Base-by-base conservation (phyloP, 495 filamentous ascomycete genomes). In the Aspergillus avenaceus region DNA sequence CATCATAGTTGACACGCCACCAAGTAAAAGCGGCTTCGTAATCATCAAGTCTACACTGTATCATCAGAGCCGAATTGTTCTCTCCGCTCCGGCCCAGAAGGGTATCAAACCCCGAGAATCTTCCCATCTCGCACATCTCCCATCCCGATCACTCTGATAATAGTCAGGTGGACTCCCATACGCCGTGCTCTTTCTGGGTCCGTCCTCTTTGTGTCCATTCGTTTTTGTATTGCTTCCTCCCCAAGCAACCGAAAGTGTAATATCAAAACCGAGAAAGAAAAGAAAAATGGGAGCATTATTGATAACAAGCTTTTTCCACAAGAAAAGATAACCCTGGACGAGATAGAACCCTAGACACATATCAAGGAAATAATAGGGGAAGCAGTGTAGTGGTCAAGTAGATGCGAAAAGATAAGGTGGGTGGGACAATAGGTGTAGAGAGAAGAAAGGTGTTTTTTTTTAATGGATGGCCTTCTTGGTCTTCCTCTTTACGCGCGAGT, bases 81-180 rank as follows among this genome's bases (percentile, higher is more conserved):
- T 11, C 4, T 38, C 38, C 28, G 34, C 28, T 47, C 47, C 41
- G 40, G 37, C 54, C 37, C 23, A 32, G 22, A 47, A 49, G 46
- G 32, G 25, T 41, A 32, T 36, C 46, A 41, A 24, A 27, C 46
- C 46, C 19, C 22, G 22, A n/a, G n/a, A 29, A 53, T 51, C 49
- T 40, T 57, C 47, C 55, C 45, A 41, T 52, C 44, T 55, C 50
- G 52, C 43, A 58, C 41, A 44, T 58, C 50, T 54, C 50, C 52
- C 46, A 55, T 53, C 55, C 49, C 53, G 40, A 58, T 60, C 58
- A 59, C 47, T 60, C 55, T 60, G 60, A 61, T 52, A 56, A 59
- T 63, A 56, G 64, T 59, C 58, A 69, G 55, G 61, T 61, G 54
- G 65, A 70, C 66, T 66, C 66, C 65, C 55, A 62, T 64, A 66